Base-by-base conservation (phyloP, 208 protist species). In the Leishmania aethiopica region DNA sequence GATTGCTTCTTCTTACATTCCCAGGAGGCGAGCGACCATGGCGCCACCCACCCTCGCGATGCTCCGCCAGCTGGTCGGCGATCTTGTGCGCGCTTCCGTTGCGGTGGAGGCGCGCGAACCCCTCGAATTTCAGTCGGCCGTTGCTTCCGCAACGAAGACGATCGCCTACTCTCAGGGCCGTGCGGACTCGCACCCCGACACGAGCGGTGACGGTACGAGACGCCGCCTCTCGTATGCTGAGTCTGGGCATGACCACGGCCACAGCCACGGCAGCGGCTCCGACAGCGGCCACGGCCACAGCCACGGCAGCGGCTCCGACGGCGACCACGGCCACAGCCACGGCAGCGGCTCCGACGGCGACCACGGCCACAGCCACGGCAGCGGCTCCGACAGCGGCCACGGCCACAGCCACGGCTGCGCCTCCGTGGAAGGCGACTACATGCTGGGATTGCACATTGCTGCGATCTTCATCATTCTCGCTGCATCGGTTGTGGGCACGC, bases 401-500 rank as follows among this genome's bases (percentile, higher is more conserved):
- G 69, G 69, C 17, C 69, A 73, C 69, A 73, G 69, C 69, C 69
- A 73, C 40, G 71, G 55, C 51, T 92, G 89, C 80, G 66, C 57
- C 28, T 76, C 66, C 1, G 69, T 86, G 57, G 59, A 87, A 8
- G 89, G 88, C 19, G 47, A 40, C 19, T 95, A 92, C 78, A 88
- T 84, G 42, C 74, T 89, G 57, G 82, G 86, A 22, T 62, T 94
- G 74, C 92, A 96, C 82, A 79, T 96, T 42, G 84, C 75, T 22
- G 91, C 91, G 15, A 86, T 96, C 40, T 93, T 96, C 82, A 83
- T 96, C 57, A 77, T 96, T n/a, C 83, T 96, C 2, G 81, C 57
- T 1, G 84, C 88, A 77, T 95, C 91, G 25, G 59, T 86, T 25
- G 10, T 93, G n/a, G 91, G 91, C 13, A 90, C 87, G 37, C 25